Evolutionary conservation across 495 filamentous ascomycete genomes (phyloP).

Genomic region (Hypoxylon intermedium): DNA sequence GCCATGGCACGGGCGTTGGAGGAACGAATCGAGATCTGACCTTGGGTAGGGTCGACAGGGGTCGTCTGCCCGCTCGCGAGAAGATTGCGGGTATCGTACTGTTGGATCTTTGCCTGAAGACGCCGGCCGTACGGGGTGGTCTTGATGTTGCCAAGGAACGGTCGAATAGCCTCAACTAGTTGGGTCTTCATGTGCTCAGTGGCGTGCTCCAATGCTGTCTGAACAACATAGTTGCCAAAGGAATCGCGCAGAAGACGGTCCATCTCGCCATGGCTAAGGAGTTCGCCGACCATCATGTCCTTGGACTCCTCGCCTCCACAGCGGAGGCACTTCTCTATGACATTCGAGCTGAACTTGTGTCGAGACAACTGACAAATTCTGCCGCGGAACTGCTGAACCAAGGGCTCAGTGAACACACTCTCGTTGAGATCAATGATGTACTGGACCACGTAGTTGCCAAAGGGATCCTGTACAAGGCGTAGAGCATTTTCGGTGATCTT

Average conservation of each 20-base stretch:
- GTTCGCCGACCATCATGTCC: constrained; percentile 83
- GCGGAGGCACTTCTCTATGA: constrained; percentile 96
- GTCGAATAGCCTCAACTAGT: constrained; percentile 83
- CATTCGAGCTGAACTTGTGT: constrained; percentile 99
- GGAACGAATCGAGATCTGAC: constrained; percentile 50
- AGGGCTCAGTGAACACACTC: constrained; percentile 78
- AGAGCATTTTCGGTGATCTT: constrained; percentile 85
- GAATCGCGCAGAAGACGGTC: constrained; percentile 87
- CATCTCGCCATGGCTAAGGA: constrained; percentile 75
- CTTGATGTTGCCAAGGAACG: constrained; percentile 79
- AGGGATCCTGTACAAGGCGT: constrained; percentile 89
- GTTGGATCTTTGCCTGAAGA: constrained; percentile 81
- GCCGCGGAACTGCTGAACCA: constrained; percentile 77
- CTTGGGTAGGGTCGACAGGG: constrained; percentile 49
- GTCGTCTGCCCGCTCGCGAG: constrained; percentile 43
- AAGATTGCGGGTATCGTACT: constrained; percentile 48
- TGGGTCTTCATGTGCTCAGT: constrained; percentile 71
- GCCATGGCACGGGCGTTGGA: constrained; percentile 43
- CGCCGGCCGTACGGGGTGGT: constrained; percentile 92
- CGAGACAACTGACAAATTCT: constrained; percentile 80
- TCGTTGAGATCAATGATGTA: constrained; percentile 96
- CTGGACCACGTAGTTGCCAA: constrained; percentile 97
- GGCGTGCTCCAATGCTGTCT: constrained; percentile 90
- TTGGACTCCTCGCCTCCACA: constrained; percentile 72
- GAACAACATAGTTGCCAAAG: constrained; percentile 96